Conservation (phyloP, 108 stramenopile genomes). For the Skeletonema grethae region DNA sequence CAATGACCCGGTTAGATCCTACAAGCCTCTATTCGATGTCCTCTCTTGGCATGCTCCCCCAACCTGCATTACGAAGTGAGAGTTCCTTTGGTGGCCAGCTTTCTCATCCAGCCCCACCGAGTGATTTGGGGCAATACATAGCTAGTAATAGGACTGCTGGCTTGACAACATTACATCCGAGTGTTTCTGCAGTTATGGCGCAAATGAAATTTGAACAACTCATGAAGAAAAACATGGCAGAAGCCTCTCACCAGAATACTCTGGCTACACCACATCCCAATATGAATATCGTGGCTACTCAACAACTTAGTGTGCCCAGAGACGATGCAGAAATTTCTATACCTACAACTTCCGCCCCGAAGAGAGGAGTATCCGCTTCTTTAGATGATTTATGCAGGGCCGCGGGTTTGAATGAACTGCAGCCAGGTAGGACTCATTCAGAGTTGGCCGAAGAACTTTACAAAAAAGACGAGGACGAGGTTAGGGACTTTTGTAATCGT, state of each 20-base stretch:
- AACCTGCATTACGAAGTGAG: background rate
- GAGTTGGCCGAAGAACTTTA: background rate
- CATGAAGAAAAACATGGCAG: background rate
- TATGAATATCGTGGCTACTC: background rate
- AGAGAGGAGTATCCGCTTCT: background rate
- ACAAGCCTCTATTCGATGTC: background rate
- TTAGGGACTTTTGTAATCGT: background rate
- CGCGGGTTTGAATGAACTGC: background rate
- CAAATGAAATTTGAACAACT: slow-evolving; percentile 4
- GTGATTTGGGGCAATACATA: background rate
- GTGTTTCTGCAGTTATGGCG: background rate
- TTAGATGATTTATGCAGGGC: slow-evolving; percentile 2
- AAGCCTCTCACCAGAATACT: background rate
- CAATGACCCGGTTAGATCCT: background rate
- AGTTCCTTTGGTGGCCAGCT: background rate
- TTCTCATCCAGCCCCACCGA: background rate
- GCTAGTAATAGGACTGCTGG: background rate
- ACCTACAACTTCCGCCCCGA: background rate
- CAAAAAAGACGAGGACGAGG: background rate
- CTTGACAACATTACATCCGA: background rate
- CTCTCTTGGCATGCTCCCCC: background rate
- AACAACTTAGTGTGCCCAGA: background rate
- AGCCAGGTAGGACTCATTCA: background rate
- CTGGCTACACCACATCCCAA: background rate
- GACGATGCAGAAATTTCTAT: background rate